These are phyloP conservation scores for Intubia oerlemansii DNA, from an alignment of 2,329 filamentous ascomycete genomes.

Conservation along the genomic window DNA sequence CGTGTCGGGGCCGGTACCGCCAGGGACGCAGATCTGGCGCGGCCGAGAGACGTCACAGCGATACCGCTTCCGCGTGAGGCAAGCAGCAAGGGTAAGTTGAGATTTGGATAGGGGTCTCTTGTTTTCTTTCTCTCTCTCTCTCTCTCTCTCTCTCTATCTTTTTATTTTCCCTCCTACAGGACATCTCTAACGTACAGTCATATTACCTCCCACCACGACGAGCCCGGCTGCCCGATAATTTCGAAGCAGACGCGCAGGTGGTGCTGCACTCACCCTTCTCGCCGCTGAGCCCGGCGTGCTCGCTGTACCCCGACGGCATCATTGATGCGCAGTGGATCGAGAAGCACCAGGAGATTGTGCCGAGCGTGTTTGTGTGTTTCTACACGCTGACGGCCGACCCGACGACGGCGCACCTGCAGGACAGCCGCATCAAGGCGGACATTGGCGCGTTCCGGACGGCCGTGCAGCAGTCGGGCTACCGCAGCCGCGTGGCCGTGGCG, in stretches of 20 bases:
- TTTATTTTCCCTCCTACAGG: too few species aligned
- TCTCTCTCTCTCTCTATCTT: too few species aligned
- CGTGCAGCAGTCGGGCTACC: conserved; percentile 50
- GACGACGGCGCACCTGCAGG: conserved; percentile 54
- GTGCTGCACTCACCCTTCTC: conserved; percentile 82
- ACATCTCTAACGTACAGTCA: too few species aligned
- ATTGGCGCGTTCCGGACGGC: conserved; percentile 57
- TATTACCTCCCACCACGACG: conserved; percentile 35
- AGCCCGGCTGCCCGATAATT: conserved; percentile 28
- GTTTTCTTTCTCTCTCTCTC: too few species aligned
- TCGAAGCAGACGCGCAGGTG: conserved; percentile 24
- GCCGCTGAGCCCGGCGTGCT: conserved; percentile 63
- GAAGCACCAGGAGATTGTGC: conserved; percentile 74
- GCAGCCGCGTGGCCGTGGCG: conserved; percentile 47
- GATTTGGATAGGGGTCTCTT: too few species aligned
- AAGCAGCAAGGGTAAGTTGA: too few species aligned
- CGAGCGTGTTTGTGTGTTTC: conserved; percentile 62
- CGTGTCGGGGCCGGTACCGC: conserved; percentile 24
- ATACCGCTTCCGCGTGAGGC: conserved; percentile 46
- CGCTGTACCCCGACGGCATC: conserved; percentile 75
- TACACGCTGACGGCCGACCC: conserved; percentile 56
- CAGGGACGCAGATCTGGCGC: conserved; percentile 34
- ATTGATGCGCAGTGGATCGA: conserved; percentile 64
- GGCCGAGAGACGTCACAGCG: conserved; percentile 27
- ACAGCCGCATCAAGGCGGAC: conserved; percentile 74